Evolutionary conservation across 768 basidiomycete genomes (phyloP), one percentile per base, ranked within the genome.

Genomic region (Guyanaporus albipodus): DNA sequence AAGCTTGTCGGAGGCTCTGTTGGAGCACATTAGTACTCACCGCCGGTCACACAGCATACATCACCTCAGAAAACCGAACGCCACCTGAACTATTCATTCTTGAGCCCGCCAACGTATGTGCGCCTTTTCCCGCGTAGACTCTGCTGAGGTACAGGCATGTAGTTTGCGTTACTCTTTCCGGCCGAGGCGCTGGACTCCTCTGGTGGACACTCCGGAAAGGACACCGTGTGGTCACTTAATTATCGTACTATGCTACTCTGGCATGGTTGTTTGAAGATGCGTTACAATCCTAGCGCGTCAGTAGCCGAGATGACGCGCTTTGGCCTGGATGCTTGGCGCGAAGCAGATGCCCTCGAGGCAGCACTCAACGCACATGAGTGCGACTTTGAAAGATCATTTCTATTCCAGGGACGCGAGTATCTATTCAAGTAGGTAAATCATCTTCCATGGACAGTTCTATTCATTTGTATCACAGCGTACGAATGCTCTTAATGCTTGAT

Each of bases 161-260:
- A 89, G 86, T 85, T 81, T 61, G 77, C 79, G 1, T 62, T 88
- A n/a, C 67, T 89, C 18, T 88, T 89, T 61, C 81, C 85, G 7
- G 86, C 84, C n/a, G 86, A 88, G 65, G 73, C 77, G 11, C 65
- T 80, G 21, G 66, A 62, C 3, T 46, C 65, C 17, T 35, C 60
- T 18, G 54, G 47, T 28, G 31, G 42, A 31, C 51, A 59, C 44
- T 70, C 76, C 4, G 68, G 75, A 8, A 87, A 85, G 61, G 78
- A 85, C 44, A 82, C 82, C 6, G 70, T 88, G 18, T 89, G 83
- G 85, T 84, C 83, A n/a, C 67, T 88, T 42, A 78, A 83, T 58
- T 78, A 83, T 55, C 79, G 84, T 37, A 72, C 77, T 7, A 81
- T 83, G 67, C 67, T 89, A 18, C 67, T 88, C 28, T 90, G 87